phyloP scores from a whole-genome alignment of 768 basidiomycete species.

The Mycena rosella region DNA sequence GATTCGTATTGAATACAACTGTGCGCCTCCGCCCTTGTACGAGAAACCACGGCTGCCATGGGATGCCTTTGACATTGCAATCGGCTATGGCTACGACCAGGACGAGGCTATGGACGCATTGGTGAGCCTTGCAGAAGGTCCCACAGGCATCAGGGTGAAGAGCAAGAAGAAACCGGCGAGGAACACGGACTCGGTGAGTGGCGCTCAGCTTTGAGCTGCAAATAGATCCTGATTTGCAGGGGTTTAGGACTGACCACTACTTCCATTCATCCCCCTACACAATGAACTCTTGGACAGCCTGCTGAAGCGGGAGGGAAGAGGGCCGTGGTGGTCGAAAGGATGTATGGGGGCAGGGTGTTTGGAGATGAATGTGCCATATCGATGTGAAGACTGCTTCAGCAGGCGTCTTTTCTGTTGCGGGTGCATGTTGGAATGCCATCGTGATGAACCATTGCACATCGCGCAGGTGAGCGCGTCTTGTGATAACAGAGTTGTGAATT shows the following conservation, averaged over 20 bases:
- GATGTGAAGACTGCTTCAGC: constrained; percentile 37
- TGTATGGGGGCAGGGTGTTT: constrained; percentile 10
- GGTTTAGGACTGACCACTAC: neutral
- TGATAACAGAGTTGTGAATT: too few species aligned
- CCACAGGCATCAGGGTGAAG: constrained; percentile 2
- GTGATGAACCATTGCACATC: constrained; percentile 32
- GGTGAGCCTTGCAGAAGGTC: neutral
- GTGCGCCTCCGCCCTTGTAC: neutral
- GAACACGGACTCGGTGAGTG: constrained; percentile 7
- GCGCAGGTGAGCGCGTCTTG: too few species aligned
- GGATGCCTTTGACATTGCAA: constrained; percentile 9
- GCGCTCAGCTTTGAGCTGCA: too few species aligned
- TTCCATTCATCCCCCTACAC: neutral
- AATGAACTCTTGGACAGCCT: constrained; percentile 29
- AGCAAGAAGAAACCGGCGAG: neutral
- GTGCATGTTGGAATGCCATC: constrained; percentile 35
- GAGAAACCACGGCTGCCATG: neutral
- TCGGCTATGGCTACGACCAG: constrained; percentile 8
- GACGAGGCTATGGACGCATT: neutral
- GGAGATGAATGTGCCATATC: neutral
- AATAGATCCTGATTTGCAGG: neutral
- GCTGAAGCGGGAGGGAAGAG: constrained; percentile 35
- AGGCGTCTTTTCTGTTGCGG: neutral
- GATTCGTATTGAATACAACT: neutral
- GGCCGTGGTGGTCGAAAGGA: constrained; percentile 26